Base-by-base conservation (phyloP, 768 basidiomycete species). In the Tulasnella sp. region DNA sequence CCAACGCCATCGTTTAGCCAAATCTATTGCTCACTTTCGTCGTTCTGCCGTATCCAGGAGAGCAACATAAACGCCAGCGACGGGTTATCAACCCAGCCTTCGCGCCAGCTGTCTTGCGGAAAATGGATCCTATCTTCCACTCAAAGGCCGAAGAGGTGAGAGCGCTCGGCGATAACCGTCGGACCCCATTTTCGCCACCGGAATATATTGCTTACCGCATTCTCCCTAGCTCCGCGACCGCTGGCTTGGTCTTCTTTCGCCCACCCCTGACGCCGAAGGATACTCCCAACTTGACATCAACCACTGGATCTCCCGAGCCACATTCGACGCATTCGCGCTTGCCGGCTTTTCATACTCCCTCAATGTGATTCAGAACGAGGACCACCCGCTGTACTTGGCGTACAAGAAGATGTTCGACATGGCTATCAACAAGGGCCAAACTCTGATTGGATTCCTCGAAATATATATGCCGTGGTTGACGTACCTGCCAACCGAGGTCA, bases 281-380 rank as follows among this genome's bases (percentile, higher is more conserved):
- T 57, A 57, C 20, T 81, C 74, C 55, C 81, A 82, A 71, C 80
- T 93, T 42, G 90, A 95, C 48, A 88, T 90, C 2, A 84, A 91
- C 48, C 84, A 86, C 4, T 93, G 90, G 89, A 84, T 94, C 3
- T 89, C 88, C 67, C 88, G 88, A 77, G 88, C 88, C 73, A 93
- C 92, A 3, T 85, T 94, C 15, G 93, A 94, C 80, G 88, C 92
- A 75, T 93, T 95, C 73, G 92, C 92, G 13, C 85, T 91, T 51
- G 91, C 94, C 57, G 81, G 91, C 80, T 97, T 96, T 82, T 85
- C 83, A 81, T 88, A 96, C 81, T 86, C 91, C 77, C 95, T 98
- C 85, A 90, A 92, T 79, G 90, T 94, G 1, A 91, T 97, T 44
- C 88, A 92, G 70, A 88, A 93, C 69, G 91, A 93, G 81, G 86